phyloP scores from a whole-genome alignment of 176 grass and related monocot genomes.

The Avena eriantha region DNA sequence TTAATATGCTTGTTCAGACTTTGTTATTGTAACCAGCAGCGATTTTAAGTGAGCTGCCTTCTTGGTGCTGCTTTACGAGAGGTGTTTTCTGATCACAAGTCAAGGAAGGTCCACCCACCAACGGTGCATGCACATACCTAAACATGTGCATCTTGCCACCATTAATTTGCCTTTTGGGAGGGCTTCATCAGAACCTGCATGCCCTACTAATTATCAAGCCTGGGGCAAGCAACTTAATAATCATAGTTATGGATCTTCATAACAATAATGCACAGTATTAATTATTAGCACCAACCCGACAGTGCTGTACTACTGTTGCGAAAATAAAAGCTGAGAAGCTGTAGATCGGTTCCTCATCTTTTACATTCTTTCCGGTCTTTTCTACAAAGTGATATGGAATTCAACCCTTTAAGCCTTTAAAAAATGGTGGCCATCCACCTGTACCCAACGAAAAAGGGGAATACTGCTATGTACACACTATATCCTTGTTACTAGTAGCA shows the following conservation, averaged over 20 bases:
- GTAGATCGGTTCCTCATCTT: constrained; percentile 45
- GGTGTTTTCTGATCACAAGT: constrained; percentile 22
- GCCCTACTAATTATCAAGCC: constrained; percentile 6
- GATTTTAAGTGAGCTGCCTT: constrained; percentile 10
- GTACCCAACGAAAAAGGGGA: not conserved
- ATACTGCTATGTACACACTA: constrained; percentile 12
- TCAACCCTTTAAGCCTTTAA: constrained; percentile 51
- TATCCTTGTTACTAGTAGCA: not conserved
- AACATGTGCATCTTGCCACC: constrained; percentile 21
- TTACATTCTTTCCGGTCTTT: constrained; percentile 42
- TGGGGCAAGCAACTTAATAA: not conserved
- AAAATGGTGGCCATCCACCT: constrained; percentile 25
- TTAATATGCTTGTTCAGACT: constrained; percentile 14
- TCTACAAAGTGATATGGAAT: constrained; percentile 39
- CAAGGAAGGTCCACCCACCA: constrained; percentile 54
- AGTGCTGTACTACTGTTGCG: not conserved
- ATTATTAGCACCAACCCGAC: not conserved
- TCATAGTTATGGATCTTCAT: not conserved
- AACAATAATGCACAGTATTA: constrained; percentile 1
- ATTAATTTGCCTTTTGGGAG: constrained; percentile 26
- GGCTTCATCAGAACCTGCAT: constrained; percentile 18
- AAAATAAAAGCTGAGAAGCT: constrained; percentile 43
- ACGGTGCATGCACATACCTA: constrained; percentile 28
- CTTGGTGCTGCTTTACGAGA: constrained; percentile 22
- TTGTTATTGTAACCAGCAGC: constrained; percentile 17